These are phyloP conservation scores for Malus domestica DNA, from an alignment of 306 rosid species.

Conservation along the genomic window DNA sequence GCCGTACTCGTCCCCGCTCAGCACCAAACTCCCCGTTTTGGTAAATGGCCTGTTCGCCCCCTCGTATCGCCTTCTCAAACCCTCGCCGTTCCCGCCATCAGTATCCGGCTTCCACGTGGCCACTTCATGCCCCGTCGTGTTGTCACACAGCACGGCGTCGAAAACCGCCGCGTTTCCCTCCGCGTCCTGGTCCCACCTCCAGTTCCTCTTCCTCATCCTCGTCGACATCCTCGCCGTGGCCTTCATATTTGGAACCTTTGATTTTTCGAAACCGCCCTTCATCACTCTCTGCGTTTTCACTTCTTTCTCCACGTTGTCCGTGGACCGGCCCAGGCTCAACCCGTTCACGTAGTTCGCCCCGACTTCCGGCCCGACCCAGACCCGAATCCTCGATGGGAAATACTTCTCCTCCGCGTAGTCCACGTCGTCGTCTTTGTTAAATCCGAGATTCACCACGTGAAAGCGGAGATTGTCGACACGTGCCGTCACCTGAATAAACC, in stretches of 20 bases:
- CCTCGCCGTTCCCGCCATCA: slow-evolving; percentile 7
- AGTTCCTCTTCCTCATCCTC: slow-evolving; percentile 34
- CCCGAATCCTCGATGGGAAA: slow-evolving; percentile 58
- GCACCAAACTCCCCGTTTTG: slow-evolving; percentile 60
- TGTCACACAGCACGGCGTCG: slow-evolving; percentile 59
- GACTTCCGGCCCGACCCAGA: slow-evolving; percentile 85
- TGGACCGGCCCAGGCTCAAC: slow-evolving; percentile 71
- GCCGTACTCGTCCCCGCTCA: slow-evolving; percentile 72
- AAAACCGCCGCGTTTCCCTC: slow-evolving; percentile 80
- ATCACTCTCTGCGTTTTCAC: slow-evolving; percentile 42
- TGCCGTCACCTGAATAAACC: slow-evolving; percentile 61
- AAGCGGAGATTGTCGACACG: slow-evolving; percentile 67
- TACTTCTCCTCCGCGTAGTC: slow-evolving; percentile 56
- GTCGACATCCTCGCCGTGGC: slow-evolving; percentile 34
- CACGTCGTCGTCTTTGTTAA: slow-evolving; percentile 36
- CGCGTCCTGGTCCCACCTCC: slow-evolving; percentile 90
- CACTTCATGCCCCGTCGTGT: slow-evolving; percentile 52
- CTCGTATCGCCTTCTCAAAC: slow-evolving; percentile 27
- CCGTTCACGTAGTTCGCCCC: slow-evolving; percentile 72
- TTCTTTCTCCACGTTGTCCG: slow-evolving; percentile 57
- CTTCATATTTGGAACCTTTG: slow-evolving; percentile 28
- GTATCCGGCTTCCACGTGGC: slow-evolving; percentile 25
- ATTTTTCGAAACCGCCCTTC: slow-evolving; percentile 47
- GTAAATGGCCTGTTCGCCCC: slow-evolving; percentile 49
- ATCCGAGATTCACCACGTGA: slow-evolving; percentile 58